Evolutionary conservation across 371 early-diverging fungal species (phyloP).

Genomic region (Phascolomyces articulosus): DNA sequence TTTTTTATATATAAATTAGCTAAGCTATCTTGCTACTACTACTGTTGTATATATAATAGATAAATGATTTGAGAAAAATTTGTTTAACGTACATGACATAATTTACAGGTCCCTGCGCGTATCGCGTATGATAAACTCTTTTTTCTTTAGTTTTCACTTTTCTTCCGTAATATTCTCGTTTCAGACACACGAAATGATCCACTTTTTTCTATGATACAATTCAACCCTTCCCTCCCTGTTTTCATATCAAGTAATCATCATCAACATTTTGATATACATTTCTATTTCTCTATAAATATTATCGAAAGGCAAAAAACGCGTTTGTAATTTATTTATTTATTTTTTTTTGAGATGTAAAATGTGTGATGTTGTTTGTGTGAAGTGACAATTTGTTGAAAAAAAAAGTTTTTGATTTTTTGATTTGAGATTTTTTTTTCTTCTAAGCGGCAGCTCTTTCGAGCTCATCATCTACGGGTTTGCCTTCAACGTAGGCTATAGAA

Average conservation of each 20-base stretch:
- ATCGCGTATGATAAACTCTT: background rate
- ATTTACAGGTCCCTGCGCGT: background rate
- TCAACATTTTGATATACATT: no score
- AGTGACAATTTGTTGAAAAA: background rate
- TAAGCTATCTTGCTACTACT: no score
- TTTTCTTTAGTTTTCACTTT: no score
- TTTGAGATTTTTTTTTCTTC: background rate
- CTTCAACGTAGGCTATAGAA: constrained; percentile 36
- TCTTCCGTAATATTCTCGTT: no score
- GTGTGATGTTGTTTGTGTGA: background rate
- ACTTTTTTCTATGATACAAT: no score
- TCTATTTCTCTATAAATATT: no score
- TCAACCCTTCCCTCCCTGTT: no score
- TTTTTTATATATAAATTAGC: no score
- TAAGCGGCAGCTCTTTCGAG: constrained; percentile 44
- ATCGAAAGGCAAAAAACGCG: no score
- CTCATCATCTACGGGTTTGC: constrained; percentile 40
- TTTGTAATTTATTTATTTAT: no score
- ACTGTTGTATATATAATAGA: background rate
- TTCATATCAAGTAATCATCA: no score
- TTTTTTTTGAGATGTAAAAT: background rate
- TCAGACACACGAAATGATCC: no score
- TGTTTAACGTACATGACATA: background rate
- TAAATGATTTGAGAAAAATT: background rate
- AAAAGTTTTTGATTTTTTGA: background rate